These are phyloP conservation scores for Rubroboletus pulcherrimus DNA, from an alignment of 768 basidiomycete genomes.

Conservation along the genomic window DNA sequence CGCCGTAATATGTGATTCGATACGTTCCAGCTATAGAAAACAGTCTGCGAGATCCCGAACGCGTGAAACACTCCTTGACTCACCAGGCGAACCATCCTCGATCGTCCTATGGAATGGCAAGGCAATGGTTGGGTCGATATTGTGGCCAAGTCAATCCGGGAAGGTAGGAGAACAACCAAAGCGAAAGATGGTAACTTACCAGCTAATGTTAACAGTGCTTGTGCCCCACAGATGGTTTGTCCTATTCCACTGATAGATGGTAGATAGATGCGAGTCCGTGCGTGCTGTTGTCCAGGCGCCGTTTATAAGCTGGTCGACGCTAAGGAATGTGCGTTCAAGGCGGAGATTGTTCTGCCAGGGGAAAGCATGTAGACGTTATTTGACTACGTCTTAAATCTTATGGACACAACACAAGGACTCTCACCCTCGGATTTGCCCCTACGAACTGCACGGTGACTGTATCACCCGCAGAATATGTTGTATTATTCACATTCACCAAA, in stretches of 20 bases:
- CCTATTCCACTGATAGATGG: constrained; percentile 61
- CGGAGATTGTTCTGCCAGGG: constrained; percentile 65
- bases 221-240: constrained; percentile 54
- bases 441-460: constrained; percentile 63
- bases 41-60: background rate
- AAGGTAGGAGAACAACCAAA: background rate
- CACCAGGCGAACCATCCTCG: constrained; percentile 47
- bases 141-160: constrained; percentile 4
- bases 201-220: constrained; percentile 63
- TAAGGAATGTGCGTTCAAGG: constrained; percentile 69
- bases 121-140: background rate
- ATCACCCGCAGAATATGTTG: constrained; percentile 52
- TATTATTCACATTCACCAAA: constrained; percentile 47
- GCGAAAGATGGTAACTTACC: constrained; percentile 36
- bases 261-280: constrained; percentile 79
- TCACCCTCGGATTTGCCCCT: constrained; percentile 74
- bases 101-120: constrained; percentile 45
- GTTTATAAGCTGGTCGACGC: constrained; percentile 50
- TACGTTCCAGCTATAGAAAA: constrained; percentile 57
- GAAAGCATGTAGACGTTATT: background rate
- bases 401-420: constrained; percentile 15
- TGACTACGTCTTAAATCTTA: background rate
- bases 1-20: constrained; percentile 68
- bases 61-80: background rate
- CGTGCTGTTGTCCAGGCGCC: constrained; percentile 55